These are phyloP conservation scores for Citrus inodora DNA, from an alignment of 345 rosid species.

Conservation along the genomic window DNA sequence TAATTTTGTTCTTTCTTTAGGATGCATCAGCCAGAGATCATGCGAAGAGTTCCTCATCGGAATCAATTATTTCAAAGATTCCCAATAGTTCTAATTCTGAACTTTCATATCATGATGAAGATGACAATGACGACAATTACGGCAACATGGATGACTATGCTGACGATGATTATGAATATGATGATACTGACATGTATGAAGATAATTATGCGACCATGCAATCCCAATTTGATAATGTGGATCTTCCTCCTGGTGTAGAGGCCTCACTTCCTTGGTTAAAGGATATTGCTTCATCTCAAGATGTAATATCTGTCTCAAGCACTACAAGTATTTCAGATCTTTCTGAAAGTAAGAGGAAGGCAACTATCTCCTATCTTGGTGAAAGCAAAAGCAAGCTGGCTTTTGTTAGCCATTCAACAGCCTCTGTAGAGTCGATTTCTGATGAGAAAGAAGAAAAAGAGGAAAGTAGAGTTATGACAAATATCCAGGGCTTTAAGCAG, in stretches of 20 bases:
- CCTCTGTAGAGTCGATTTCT: conserved; percentile 23
- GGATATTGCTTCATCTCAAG: conserved; percentile 21
- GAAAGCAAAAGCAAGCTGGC: conserved; percentile 19
- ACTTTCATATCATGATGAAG: conserved; percentile 24
- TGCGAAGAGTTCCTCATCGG: conserved; percentile 30
- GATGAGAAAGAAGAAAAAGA: conserved; percentile 21
- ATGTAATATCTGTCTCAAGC: conserved; percentile 6
- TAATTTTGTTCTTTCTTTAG: conserved; percentile 20
- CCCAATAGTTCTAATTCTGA: conserved; percentile 34
- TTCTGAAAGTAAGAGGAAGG: conserved; percentile 18
- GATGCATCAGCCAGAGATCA: conserved; percentile 30
- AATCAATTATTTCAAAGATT: conserved; percentile 23
- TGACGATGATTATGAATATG: conserved; percentile 29
- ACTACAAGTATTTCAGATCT: conserved; percentile 3
- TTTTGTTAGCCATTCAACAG: conserved; percentile 25
- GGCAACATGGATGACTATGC: conserved; percentile 6
- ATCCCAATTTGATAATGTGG: conserved; percentile 48
- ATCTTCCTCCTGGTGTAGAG: conserved; percentile 60
- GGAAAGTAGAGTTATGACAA: conserved; percentile 16
- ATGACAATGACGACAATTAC: conserved; percentile 13
- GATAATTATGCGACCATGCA: conserved; percentile 38
- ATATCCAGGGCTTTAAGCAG: conserved; percentile 29
- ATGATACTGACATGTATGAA: conserved; percentile 25
- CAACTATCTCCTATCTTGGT: neutral
- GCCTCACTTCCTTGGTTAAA: conserved; percentile 45